These are phyloP conservation scores for Dictyostelium brefeldianum DNA, from an alignment of 78 protist species.

Conservation along the genomic window DNA sequence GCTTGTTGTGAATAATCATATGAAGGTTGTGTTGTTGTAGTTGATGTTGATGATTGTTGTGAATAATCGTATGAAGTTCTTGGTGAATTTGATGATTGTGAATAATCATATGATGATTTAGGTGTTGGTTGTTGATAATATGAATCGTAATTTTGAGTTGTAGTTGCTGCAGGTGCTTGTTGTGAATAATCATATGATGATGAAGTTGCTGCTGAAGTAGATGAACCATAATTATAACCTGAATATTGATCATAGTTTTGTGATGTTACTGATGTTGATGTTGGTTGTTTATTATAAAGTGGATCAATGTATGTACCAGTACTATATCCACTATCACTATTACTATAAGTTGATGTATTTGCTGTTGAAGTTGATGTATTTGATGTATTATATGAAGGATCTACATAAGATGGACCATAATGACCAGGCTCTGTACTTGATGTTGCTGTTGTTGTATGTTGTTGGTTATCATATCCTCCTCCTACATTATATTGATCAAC, in stretches of 20 bases:
- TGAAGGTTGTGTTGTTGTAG: background rate
- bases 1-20: background rate
- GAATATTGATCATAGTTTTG: conserved; percentile 5
- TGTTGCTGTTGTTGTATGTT: conserved; percentile 5
- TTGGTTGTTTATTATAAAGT: background rate
- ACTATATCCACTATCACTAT: background rate
- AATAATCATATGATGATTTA: background rate
- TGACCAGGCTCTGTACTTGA: background rate
- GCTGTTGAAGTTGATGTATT: background rate
- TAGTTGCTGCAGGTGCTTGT: background rate
- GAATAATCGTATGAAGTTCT: background rate
- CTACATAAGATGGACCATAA: conserved; percentile 15
- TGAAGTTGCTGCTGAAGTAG: background rate
- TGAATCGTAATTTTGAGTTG: background rate
- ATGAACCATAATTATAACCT: background rate
- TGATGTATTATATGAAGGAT: conserved; percentile 13
- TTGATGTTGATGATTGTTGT: background rate
- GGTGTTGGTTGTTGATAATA: conserved; percentile 15
- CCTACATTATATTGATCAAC: background rate
- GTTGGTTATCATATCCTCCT: conserved; percentile 16
- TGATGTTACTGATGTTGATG: conserved; percentile 10
- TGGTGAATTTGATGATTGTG: background rate
- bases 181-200: background rate
- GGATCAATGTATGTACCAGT: background rate
- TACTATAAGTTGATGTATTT: background rate